Base-by-base conservation (phyloP, 2,329 filamentous ascomycete species). In the Alternaria panax region DNA sequence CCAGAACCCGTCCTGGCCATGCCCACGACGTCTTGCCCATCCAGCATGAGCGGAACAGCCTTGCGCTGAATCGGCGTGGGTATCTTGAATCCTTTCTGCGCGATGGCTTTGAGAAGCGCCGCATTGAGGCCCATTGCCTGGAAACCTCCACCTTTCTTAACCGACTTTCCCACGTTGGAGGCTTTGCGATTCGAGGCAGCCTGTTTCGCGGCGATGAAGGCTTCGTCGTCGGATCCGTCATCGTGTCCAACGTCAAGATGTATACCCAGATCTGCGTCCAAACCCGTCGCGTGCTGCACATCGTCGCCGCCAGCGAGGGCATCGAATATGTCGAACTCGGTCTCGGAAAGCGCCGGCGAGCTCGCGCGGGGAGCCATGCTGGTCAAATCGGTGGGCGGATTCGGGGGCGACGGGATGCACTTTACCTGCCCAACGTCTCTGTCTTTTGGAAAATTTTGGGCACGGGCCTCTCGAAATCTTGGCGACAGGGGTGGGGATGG, bases 1-100 rank as follows among this genome's bases (percentile, higher is more conserved):
- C 95, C 95, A 20, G 93, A 98, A 76, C 95, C 95, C n/a, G 96
- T 99, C 67, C 96, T 86, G 7, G 95, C 95, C 95, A 99, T 99
- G 67, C 93, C 96, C 24, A 99, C 94, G n/a, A 98, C 92, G 84
- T 99, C 95, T 80, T 93, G 92, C 54, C 90, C 87, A 62, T 96
- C 91, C 69, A 98, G 84, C 55, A 99, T 88, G 55, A 98, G 83
- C 4, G 95, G 96, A 47, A 99, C 97, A 2, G 95, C 92, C 80
- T 98, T 98, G 68, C 95, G 88, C 82, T 99, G 95, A 78, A 99
- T 99, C 0, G 95, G 95, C 0, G 95, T 99, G 4, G 96, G 96
- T 3, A 98, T 92, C 0, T 91, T 92, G 80, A 97, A 99, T 16
- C 95, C 96, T 80, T 98, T 99, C 70, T 92, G 87, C 12, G 91